A percentile compares a stretch with the other conserved stretches of the same genome.
phyloP scores from a whole-genome alignment of 306 rosid genomes.

The Trichosanthes cucumerina region DNA sequence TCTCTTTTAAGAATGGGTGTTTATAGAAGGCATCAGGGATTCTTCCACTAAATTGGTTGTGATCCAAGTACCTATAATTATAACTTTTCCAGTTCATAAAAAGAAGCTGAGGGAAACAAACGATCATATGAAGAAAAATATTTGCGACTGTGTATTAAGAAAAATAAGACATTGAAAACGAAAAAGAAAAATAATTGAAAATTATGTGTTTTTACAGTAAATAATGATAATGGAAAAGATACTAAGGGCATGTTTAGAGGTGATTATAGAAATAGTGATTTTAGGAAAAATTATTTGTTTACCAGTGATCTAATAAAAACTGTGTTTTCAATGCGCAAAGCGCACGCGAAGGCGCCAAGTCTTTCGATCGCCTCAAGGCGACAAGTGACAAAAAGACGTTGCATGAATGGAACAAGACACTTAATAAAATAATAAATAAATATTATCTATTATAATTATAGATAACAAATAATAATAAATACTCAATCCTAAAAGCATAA shows the following conservation, averaged over 20 bases:
- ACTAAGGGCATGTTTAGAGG: background rate
- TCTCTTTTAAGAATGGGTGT: slow-evolving; percentile 90
- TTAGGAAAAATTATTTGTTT: too few relatives aligned
- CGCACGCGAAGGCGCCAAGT: too few relatives aligned
- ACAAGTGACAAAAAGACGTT: too few relatives aligned
- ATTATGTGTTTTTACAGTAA: background rate
- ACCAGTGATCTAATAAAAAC: too few relatives aligned
- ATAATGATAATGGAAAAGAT: background rate
- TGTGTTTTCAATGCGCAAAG: too few relatives aligned
- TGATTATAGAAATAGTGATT: too few relatives aligned
- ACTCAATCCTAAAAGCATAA: too few relatives aligned
- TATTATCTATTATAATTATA: too few relatives aligned
- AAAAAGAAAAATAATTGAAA: background rate
- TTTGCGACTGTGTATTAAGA: background rate
- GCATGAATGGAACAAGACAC: too few relatives aligned
- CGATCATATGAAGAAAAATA: background rate
- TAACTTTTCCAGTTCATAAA: background rate
- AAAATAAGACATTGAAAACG: background rate
- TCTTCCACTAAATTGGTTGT: slow-evolving; percentile 94
- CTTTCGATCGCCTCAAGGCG: too few relatives aligned
- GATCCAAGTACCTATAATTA: slow-evolving; percentile 68
- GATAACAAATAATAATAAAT: too few relatives aligned
- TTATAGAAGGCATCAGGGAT: slow-evolving; percentile 80
- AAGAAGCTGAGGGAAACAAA: background rate
- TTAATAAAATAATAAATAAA: too few relatives aligned